phyloP scores from a whole-genome alignment of 2,329 filamentous ascomycete species.

The Mollisia scopiformis region DNA sequence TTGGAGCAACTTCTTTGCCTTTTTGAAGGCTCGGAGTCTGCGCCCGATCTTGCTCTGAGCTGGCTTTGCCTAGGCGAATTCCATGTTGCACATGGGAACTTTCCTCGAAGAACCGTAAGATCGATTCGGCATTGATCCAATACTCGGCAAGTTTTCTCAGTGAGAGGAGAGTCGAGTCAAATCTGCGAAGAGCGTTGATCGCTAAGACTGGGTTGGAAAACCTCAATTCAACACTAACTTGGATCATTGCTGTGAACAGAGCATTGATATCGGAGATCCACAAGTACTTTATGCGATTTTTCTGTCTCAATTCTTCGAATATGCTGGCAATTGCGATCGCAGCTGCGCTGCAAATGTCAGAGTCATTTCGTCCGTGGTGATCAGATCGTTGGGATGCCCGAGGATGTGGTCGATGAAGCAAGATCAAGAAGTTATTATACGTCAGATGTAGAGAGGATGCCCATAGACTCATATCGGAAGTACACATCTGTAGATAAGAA shows the following conservation, averaged over 20 bases:
- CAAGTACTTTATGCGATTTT: conserved; percentile 44
- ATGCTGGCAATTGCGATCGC: conserved; percentile 48
- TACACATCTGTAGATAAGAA: conserved; percentile 29
- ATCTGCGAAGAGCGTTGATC: conserved; percentile 44
- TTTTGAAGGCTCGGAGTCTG: background rate
- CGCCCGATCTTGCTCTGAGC: background rate
- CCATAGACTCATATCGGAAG: conserved; percentile 46
- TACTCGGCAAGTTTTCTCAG: conserved; percentile 44
- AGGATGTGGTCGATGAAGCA: conserved; percentile 47
- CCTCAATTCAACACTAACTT: conserved; percentile 47
- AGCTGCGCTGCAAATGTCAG: conserved; percentile 47
- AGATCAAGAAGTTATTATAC: conserved; percentile 49
- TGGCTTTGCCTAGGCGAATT: background rate
- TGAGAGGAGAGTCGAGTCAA: conserved; percentile 35
- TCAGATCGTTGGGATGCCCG: conserved; percentile 41
- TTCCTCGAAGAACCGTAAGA: conserved; percentile 44
- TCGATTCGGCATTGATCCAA: conserved; percentile 46
- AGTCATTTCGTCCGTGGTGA: conserved; percentile 47
- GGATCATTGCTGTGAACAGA: conserved; percentile 49
- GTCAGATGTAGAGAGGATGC: conserved; percentile 32
- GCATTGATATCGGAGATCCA: conserved; percentile 48
- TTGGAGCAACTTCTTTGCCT: background rate
- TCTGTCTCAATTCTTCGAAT: conserved; percentile 45
- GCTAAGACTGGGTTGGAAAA: conserved; percentile 48
- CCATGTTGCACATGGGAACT: conserved; percentile 8